Percentiles rank a stretch among this genome's conserved stretches.
These are phyloP conservation scores for Cytospora paraplurivora DNA, from an alignment of 2,329 filamentous ascomycete genomes.

Conservation along the genomic window DNA sequence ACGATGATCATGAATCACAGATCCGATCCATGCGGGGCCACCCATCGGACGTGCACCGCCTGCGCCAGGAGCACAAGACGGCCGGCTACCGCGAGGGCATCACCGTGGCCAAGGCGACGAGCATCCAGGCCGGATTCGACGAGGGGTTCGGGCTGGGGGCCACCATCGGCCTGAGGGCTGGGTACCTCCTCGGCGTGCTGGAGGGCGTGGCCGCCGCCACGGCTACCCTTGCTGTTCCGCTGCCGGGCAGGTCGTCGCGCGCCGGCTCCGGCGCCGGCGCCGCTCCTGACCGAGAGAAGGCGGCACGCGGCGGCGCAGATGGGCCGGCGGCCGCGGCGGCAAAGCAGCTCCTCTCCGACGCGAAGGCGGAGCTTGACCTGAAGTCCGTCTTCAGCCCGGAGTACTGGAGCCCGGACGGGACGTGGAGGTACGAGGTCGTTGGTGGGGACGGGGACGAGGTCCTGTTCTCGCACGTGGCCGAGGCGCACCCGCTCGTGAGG, in stretches of 20 bases:
- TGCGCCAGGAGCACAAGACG: constrained; percentile 76
- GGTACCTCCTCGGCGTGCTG: constrained; percentile 74
- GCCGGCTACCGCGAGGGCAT: constrained; percentile 92
- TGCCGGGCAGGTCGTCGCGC: not conserved
- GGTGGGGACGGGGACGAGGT: constrained; percentile 43
- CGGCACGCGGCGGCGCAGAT: no score
- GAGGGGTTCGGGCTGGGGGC: constrained; percentile 86
- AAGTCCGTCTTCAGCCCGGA: constrained; percentile 63
- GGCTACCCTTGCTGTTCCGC: not conserved
- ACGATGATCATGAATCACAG: not conserved
- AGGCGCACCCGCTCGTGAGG: constrained; percentile 65
- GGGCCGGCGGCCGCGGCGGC: constrained; percentile 31
- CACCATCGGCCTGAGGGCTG: constrained; percentile 72
- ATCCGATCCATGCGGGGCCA: constrained; percentile 35
- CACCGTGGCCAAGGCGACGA: constrained; percentile 70
- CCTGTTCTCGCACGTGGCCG: constrained; percentile 64
- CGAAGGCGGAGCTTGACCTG: constrained; percentile 61
- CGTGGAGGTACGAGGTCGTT: constrained; percentile 67
- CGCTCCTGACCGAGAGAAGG: not conserved
- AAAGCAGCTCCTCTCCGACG: constrained; percentile 47
- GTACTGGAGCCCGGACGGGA: constrained; percentile 71
- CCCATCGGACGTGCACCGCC: constrained; percentile 68
- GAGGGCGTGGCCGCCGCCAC: constrained; percentile 67
- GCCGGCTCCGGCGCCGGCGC: not conserved
- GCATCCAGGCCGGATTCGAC: constrained; percentile 87